Conservation (phyloP, 352 stramenopile species). For the Phytophthora syringae region DNA sequence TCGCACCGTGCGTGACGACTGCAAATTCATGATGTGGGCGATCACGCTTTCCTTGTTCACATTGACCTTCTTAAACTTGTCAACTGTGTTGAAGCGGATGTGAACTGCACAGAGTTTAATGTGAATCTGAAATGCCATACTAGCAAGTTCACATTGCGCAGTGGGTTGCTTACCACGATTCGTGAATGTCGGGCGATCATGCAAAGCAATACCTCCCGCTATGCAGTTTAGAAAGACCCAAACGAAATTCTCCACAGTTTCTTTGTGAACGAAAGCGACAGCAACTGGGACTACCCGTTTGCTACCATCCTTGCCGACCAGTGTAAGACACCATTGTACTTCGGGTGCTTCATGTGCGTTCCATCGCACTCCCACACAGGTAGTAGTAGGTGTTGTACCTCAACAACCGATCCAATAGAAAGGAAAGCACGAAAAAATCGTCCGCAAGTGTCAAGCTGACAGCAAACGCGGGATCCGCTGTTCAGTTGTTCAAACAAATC, state of each 20-base stretch:
- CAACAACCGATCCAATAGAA: background rate
- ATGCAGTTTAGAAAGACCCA: background rate
- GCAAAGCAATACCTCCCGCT: background rate
- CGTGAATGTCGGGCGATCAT: background rate
- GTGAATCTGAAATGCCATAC: background rate
- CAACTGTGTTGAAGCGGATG: constrained; percentile 10
- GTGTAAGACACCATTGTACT: background rate
- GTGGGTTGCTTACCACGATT: background rate
- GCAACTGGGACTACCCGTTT: background rate
- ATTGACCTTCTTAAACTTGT: constrained; percentile 6
- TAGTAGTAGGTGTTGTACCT: background rate
- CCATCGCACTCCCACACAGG: background rate
- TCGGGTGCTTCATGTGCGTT: background rate
- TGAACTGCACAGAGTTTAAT: background rate
- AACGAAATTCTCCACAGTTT: background rate
- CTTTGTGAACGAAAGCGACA: background rate
- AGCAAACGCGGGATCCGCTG: background rate
- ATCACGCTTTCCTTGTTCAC: background rate
- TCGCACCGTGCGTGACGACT: background rate
- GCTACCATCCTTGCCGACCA: background rate
- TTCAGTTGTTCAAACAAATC: background rate
- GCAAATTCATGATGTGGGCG: background rate
- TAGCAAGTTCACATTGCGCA: background rate
- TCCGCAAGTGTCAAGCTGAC: background rate
- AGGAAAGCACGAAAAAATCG: background rate